These are phyloP conservation scores for Aspergillus brasiliensis DNA, from an alignment of 2,329 filamentous ascomycete species.

Conservation along the genomic window DNA sequence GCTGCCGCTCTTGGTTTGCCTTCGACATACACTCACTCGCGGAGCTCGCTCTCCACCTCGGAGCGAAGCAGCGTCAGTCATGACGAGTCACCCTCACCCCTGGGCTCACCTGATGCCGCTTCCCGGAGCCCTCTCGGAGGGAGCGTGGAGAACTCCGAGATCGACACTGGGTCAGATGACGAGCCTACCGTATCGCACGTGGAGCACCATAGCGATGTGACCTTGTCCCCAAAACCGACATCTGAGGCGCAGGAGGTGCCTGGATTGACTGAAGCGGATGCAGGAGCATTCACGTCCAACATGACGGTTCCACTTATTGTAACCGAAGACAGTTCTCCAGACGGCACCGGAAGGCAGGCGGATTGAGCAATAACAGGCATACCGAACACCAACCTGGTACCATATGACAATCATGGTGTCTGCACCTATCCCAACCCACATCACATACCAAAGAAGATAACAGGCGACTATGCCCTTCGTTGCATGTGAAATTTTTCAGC, in stretches of 20 bases:
- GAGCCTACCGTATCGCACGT: constrained; percentile 4
- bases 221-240: background rate
- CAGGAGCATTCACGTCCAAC: constrained; percentile 4
- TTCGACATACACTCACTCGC: constrained; percentile 32
- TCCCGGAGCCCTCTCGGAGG: constrained; percentile 26
- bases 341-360: background rate
- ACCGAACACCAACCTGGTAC: background rate
- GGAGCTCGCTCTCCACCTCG: constrained; percentile 38
- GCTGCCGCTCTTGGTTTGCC: constrained; percentile 52
- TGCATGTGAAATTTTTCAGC: background rate
- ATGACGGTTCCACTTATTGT: constrained; percentile 23
- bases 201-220: background rate
- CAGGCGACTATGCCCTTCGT: background rate
- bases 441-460: background rate
- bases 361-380: background rate
- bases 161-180: constrained; percentile 25
- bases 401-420: background rate
- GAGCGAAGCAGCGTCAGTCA: constrained; percentile 37
- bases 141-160: constrained; percentile 29
- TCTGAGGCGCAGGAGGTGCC: constrained; percentile 2
- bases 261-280: background rate
- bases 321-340: constrained; percentile 14
- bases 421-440: background rate
- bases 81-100: constrained; percentile 28
- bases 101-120: constrained; percentile 28